A percentile compares a stretch with the other conserved stretches of the same genome.
These are phyloP conservation scores for Aspergillus conjunctus DNA, from an alignment of 495 filamentous ascomycete species.

Conservation along the genomic window DNA sequence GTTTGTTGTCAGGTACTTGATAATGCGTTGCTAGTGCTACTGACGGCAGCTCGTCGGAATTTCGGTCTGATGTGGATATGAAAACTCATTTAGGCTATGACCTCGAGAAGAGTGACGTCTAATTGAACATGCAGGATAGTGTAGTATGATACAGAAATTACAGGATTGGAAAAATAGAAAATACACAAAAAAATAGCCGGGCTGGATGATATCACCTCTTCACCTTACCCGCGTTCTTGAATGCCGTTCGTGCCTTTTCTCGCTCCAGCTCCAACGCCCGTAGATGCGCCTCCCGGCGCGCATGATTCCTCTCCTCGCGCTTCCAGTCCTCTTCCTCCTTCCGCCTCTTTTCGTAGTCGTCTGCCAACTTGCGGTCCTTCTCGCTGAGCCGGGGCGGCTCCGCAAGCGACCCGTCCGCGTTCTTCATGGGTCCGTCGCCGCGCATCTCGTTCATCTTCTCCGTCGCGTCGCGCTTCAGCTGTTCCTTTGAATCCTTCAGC, in stretches of 20 bases:
- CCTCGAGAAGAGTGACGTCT: too few species aligned
- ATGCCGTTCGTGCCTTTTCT: slow-evolving; percentile 23
- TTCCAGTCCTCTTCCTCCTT: slow-evolving; percentile 33
- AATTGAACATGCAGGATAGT: too few species aligned
- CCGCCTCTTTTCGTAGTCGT: slow-evolving; percentile 30
- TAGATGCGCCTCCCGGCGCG: slow-evolving; percentile 27
- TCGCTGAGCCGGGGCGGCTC: slow-evolving; percentile 31
- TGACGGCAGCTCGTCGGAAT: too few species aligned
- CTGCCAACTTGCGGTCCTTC: slow-evolving; percentile 32
- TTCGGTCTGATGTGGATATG: too few species aligned
- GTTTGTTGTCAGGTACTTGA: too few species aligned
- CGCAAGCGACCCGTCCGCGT: slow-evolving; percentile 29
- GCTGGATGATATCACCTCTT: slow-evolving; percentile 3
- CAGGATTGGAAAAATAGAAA: not conserved
- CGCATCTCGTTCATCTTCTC: slow-evolving; percentile 27
- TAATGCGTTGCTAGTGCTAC: too few species aligned
- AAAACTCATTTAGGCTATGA: too few species aligned
- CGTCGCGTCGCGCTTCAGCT: slow-evolving; percentile 20
- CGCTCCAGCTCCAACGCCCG: slow-evolving; percentile 22
- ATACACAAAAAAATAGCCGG: too few species aligned
- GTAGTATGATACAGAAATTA: slow-evolving; percentile 1
- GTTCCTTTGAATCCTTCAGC: slow-evolving; percentile 22
- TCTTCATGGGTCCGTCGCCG: slow-evolving; percentile 21
- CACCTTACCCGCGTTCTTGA: slow-evolving; percentile 6
- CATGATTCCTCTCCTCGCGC: slow-evolving; percentile 33